Conservation (phyloP, 495 filamentous ascomycete genomes). For the Clavariopsis aquatica region DNA sequence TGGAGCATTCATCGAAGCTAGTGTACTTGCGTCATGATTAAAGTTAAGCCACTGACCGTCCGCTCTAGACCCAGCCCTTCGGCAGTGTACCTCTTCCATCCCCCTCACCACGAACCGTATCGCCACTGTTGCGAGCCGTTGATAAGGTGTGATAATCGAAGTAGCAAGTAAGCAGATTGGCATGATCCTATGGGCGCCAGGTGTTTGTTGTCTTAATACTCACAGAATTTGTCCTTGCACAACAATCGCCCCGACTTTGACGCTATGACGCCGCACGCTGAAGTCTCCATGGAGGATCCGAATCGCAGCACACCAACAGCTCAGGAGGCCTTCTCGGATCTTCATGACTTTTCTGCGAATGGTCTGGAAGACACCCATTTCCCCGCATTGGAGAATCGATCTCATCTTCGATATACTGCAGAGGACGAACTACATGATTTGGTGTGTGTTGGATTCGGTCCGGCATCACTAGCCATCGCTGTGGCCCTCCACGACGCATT, state of each 20-base stretch:
- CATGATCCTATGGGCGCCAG: neutral
- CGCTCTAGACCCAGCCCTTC: neutral
- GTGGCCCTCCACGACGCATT: slow-evolving; percentile 79
- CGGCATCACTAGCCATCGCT: slow-evolving; percentile 88
- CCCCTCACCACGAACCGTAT: neutral
- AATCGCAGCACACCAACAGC: slow-evolving; percentile 2
- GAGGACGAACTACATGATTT: slow-evolving; percentile 71
- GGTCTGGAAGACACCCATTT: slow-evolving; percentile 3
- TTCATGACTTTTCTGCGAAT: neutral
- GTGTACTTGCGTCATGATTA: slow-evolving; percentile 4
- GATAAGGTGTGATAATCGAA: neutral
- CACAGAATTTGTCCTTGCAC: too few species aligned
- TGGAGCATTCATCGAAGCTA: neutral
- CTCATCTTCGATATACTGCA: slow-evolving; percentile 43
- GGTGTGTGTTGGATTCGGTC: slow-evolving; percentile 90
- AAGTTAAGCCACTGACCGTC: slow-evolving; percentile 11
- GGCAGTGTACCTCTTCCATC: neutral
- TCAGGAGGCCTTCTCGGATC: slow-evolving; percentile 14
- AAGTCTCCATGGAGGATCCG: slow-evolving; percentile 1
- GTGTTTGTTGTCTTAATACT: neutral
- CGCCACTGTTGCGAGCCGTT: neutral
- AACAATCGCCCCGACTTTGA: neutral
- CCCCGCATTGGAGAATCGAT: slow-evolving; percentile 19
- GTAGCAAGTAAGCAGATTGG: neutral
- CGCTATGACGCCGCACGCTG: slow-evolving; percentile 35